Evolutionary conservation across 202 grass and related monocot species (phyloP).

Genomic region (Setaria viridis): DNA sequence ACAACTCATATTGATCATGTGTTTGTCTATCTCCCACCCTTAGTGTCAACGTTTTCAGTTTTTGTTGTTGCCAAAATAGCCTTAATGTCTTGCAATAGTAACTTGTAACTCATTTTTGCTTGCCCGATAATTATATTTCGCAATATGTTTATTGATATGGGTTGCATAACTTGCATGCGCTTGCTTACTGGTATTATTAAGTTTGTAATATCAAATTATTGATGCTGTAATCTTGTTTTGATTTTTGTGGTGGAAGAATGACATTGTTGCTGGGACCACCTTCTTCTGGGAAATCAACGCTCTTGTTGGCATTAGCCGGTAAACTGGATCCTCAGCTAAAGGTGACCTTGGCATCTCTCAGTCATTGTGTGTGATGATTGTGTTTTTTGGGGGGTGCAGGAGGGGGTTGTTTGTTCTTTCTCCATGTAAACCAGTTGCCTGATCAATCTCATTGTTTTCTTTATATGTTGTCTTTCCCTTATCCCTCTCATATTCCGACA

Average conservation of each 20-base stretch:
- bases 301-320: constrained; percentile 59
- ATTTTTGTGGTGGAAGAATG: constrained; percentile 52
- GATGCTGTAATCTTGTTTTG: not conserved
- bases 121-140: not conserved
- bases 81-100: not conserved
- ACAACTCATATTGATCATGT: not conserved
- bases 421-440: not conserved
- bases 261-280: constrained; percentile 75
- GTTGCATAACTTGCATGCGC: not conserved
- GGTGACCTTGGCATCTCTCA: constrained; percentile 42
- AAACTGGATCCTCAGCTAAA: constrained; percentile 75
- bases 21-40: not conserved
- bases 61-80: not conserved
- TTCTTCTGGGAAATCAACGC: constrained; percentile 74
- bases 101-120: not conserved
- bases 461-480: not conserved
- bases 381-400: not conserved
- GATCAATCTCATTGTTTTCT: not conserved
- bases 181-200: not conserved
- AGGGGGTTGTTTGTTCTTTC: not conserved
- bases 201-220: not conserved
- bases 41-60: not conserved
- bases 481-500: constrained; percentile 27
- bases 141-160: not conserved
- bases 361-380: not conserved